A percentile compares a stretch with the other conserved stretches of the same genome.
These are phyloP conservation scores for Aspergillus puulaauensis DNA, from an alignment of 2,329 filamentous ascomycete genomes.

Conservation along the genomic window DNA sequence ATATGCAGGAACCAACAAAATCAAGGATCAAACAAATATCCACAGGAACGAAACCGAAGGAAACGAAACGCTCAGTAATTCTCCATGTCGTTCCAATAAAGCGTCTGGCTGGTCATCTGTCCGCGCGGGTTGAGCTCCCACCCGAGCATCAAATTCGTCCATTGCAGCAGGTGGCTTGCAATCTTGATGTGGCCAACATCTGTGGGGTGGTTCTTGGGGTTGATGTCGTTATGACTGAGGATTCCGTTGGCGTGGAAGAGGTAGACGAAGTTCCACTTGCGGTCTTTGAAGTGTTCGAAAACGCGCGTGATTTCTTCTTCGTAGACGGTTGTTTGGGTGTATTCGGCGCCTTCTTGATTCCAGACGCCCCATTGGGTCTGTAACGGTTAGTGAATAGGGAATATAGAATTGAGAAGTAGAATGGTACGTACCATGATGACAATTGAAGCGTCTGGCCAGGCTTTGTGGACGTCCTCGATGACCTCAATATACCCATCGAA, in stretches of 20 bases:
- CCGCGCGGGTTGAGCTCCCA: constrained; percentile 58
- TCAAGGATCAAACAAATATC: not conserved
- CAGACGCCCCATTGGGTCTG: constrained; percentile 59
- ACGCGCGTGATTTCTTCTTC: constrained; percentile 53
- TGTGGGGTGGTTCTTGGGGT: constrained; percentile 59
- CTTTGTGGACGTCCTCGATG: constrained; percentile 40
- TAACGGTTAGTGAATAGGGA: constrained; percentile 7
- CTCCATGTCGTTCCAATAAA: constrained; percentile 55
- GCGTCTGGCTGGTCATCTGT: constrained; percentile 51
- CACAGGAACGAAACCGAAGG: not conserved
- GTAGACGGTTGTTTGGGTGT: constrained; percentile 49
- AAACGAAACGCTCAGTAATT: constrained; percentile 38
- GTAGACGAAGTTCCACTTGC: constrained; percentile 53
- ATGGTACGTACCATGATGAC: constrained; percentile 36
- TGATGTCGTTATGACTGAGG: constrained; percentile 62
- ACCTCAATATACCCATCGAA: constrained; percentile 42
- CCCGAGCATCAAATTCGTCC: constrained; percentile 55
- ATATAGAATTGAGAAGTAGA: too few relatives aligned
- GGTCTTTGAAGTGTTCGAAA: constrained; percentile 51
- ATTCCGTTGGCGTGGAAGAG: constrained; percentile 64
- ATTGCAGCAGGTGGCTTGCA: constrained; percentile 60
- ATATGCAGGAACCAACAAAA: not conserved
- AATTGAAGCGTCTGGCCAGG: constrained; percentile 44
- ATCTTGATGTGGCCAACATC: constrained; percentile 63
- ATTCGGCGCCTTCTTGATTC: constrained; percentile 51